phyloP scores from a whole-genome alignment of 257 asterid species.

The Solanum pimpinellifolium region DNA sequence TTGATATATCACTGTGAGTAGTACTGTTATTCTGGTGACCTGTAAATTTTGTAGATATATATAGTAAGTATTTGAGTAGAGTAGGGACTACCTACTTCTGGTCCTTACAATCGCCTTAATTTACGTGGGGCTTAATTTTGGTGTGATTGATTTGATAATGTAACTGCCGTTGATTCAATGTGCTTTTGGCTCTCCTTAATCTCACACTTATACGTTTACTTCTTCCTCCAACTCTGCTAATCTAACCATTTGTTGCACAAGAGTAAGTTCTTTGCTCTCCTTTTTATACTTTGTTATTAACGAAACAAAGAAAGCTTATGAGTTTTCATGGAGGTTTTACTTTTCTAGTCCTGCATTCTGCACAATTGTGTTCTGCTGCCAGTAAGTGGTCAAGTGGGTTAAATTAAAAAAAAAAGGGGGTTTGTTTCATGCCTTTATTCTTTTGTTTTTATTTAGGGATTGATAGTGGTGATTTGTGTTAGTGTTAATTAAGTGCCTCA shows the following conservation, averaged over 20 bases:
- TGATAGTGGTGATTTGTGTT: conserved; percentile 18
- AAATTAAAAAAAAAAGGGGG: conserved; percentile 8
- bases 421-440: conserved; percentile 24
- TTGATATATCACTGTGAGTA: neutral
- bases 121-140: conserved; percentile 48
- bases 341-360: neutral
- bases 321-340: neutral
- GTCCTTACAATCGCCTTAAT: conserved; percentile 41
- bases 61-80: neutral
- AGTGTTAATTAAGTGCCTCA: conserved; percentile 7
- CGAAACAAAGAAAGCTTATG: neutral
- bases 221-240: neutral
- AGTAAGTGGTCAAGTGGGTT: conserved; percentile 17
- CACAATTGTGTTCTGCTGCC: conserved; percentile 6
- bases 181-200: conserved; percentile 24
- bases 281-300: neutral
- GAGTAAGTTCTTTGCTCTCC: neutral
- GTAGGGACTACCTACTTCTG: neutral
- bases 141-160: conserved; percentile 41
- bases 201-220: conserved; percentile 26
- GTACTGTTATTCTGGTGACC: neutral
- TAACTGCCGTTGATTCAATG: conserved; percentile 45
- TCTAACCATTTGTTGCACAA: neutral
- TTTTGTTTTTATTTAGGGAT: conserved; percentile 12
- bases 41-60: neutral